Evolutionary conservation across 768 basidiomycete species (phyloP).

Genomic region (Harrya chromipes): DNA sequence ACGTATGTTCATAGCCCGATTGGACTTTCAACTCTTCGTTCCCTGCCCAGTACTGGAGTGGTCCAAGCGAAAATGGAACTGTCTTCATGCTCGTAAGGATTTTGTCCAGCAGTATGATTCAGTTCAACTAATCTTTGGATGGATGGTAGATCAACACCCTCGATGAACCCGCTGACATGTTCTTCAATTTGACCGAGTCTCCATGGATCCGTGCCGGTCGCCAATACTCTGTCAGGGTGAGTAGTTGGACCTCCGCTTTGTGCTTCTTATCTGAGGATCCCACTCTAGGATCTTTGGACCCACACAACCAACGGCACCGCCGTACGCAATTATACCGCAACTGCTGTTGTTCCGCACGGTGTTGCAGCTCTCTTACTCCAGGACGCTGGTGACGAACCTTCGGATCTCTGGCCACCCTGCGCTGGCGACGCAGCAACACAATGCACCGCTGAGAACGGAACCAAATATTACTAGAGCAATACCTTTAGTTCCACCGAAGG

Average conservation of each 20-base stretch:
- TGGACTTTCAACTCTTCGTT: slow-evolving; percentile 39
- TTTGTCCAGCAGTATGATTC: background rate
- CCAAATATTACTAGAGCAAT: slow-evolving; percentile 23
- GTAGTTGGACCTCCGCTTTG: slow-evolving; percentile 13
- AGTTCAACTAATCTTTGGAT: background rate
- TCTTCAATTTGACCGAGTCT: slow-evolving; percentile 63
- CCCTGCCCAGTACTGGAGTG: slow-evolving; percentile 70
- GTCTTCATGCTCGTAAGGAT: slow-evolving; percentile 60
- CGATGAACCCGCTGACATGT: slow-evolving; percentile 50
- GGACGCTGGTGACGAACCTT: slow-evolving; percentile 69
- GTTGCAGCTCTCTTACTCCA: slow-evolving; percentile 61
- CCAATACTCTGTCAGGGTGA: slow-evolving; percentile 58
- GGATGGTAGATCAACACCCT: slow-evolving; percentile 52
- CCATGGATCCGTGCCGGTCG: slow-evolving; percentile 67
- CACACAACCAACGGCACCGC: slow-evolving; percentile 69
- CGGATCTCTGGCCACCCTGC: slow-evolving; percentile 53
- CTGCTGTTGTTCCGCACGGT: slow-evolving; percentile 57
- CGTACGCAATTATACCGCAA: slow-evolving; percentile 49
- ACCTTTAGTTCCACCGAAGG: too few species aligned
- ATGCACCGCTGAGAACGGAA: slow-evolving; percentile 62
- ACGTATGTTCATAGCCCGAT: slow-evolving; percentile 26
- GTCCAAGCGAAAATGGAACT: slow-evolving; percentile 57
- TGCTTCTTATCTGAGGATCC: background rate
- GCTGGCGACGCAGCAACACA: slow-evolving; percentile 41
- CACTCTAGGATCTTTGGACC: slow-evolving; percentile 61